phyloP scores from a whole-genome alignment of 768 basidiomycete genomes.

The Pleurotus djamor region DNA sequence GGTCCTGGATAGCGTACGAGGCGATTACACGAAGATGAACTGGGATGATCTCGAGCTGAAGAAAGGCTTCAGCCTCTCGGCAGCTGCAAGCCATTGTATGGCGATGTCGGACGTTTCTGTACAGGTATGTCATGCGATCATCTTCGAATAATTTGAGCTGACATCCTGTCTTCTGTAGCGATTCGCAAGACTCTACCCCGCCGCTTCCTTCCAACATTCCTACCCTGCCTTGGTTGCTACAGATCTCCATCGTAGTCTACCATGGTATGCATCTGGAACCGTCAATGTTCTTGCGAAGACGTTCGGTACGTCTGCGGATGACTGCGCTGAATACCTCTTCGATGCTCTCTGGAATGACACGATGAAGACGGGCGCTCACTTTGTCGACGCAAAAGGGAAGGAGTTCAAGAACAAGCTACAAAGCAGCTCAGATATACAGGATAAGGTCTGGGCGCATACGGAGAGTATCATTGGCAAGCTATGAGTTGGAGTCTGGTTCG shows the following conservation, averaged over 20 bases:
- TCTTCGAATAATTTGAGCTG: not conserved
- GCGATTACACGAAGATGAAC: slow-evolving; percentile 31
- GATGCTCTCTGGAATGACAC: slow-evolving; percentile 20
- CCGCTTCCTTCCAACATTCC: slow-evolving; percentile 32
- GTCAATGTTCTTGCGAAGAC: slow-evolving; percentile 17
- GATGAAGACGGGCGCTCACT: slow-evolving; percentile 2
- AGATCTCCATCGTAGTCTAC: slow-evolving; percentile 11
- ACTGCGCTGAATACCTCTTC: slow-evolving; percentile 36
- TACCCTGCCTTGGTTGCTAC: slow-evolving; percentile 33
- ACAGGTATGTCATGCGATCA: slow-evolving; percentile 32
- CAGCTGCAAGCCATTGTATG: slow-evolving; percentile 28
- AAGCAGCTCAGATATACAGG: not conserved
- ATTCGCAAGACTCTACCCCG: slow-evolving; percentile 26
- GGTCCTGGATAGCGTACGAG: slow-evolving; percentile 32
- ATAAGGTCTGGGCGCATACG: slow-evolving; percentile 2
- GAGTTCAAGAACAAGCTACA: slow-evolving; percentile 1
- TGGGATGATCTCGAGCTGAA: slow-evolving; percentile 50
- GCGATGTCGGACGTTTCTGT: slow-evolving; percentile 57
- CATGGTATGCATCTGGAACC: slow-evolving; percentile 20
- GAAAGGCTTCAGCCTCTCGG: slow-evolving; percentile 35
- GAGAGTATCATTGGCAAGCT: not conserved
- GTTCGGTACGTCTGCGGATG: slow-evolving; percentile 19
- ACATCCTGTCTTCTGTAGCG: slow-evolving; percentile 12
- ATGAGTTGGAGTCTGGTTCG: not conserved
- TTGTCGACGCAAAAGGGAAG: slow-evolving; percentile 1